phyloP scores from a whole-genome alignment of 139 green algal species.

The Ettlia oleoabundans region DNA sequence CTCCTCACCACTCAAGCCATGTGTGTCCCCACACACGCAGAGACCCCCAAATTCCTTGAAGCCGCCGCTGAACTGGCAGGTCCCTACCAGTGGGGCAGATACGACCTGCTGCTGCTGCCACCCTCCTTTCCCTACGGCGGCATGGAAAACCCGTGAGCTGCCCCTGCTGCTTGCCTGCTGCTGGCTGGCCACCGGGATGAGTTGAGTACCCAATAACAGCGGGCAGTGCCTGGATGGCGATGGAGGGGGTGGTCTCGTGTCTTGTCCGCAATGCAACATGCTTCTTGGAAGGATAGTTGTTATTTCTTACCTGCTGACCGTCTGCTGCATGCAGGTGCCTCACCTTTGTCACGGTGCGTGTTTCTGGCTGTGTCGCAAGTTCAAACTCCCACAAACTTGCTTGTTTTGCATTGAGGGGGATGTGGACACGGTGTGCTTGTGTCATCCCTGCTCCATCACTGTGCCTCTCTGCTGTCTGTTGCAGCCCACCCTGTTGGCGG shows the following conservation, averaged over 20 bases:
- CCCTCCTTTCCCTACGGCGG: conserved; percentile 85
- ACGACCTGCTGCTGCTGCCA: conserved; percentile 95
- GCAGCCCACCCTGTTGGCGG: conserved; percentile 88
- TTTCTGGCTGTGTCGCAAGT: too few species aligned
- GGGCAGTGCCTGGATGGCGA: not conserved
- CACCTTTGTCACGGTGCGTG: not conserved
- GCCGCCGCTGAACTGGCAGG: conserved; percentile 84
- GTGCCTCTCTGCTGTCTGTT: not conserved
- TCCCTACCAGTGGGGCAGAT: conserved; percentile 90
- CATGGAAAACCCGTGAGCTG: conserved; percentile 2
- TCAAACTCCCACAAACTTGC: not conserved
- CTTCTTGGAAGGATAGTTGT: too few species aligned
- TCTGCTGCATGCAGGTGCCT: not conserved
- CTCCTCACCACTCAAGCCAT: not conserved
- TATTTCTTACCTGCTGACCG: too few species aligned
- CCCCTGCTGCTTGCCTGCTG: not conserved
- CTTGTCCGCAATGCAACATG: not conserved
- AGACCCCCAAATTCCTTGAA: conserved; percentile 82
- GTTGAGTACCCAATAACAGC: too few species aligned
- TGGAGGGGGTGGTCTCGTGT: not conserved
- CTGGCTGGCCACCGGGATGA: not conserved
- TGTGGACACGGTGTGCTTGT: too few species aligned
- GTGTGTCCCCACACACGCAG: conserved; percentile 13
- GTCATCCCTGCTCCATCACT: not conserved
- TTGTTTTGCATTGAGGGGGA: not conserved